Evolutionary conservation across 1,284 basidiomycete species (phyloP).

Genomic region (Boletus sp.): DNA sequence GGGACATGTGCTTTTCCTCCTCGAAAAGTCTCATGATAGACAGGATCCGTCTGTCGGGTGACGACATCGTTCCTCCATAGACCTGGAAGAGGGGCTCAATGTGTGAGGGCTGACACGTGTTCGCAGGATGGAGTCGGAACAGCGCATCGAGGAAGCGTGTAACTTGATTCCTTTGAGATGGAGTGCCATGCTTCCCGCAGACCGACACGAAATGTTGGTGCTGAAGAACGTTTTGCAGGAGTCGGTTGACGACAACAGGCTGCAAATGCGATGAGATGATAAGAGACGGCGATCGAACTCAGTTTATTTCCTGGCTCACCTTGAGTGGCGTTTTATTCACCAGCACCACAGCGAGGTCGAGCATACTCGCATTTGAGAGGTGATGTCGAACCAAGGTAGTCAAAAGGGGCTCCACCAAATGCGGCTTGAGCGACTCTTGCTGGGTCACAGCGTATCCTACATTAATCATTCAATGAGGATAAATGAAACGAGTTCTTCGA

Average conservation of each 20-base stretch:
- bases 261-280: slow-evolving; percentile 15
- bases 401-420: slow-evolving; percentile 73
- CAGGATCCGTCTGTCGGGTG: slow-evolving; percentile 63
- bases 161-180: slow-evolving; percentile 42
- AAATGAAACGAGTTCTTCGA: not conserved
- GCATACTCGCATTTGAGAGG: slow-evolving; percentile 41
- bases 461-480: not conserved
- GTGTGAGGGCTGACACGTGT: slow-evolving; percentile 80
- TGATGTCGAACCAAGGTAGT: slow-evolving; percentile 61
- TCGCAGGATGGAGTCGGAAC: slow-evolving; percentile 71
- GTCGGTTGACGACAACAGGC: slow-evolving; percentile 63
- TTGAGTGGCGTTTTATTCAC: slow-evolving; percentile 51
- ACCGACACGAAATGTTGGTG: slow-evolving; percentile 53
- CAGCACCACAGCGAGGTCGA: slow-evolving; percentile 49
- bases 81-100: slow-evolving; percentile 70
- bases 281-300: not conserved
- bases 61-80: slow-evolving; percentile 69
- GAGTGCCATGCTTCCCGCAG: slow-evolving; percentile 28
- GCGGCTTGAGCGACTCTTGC: slow-evolving; percentile 43
- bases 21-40: slow-evolving; percentile 81
- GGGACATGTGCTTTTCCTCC: slow-evolving; percentile 59
- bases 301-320: slow-evolving; percentile 37
- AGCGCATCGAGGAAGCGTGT: slow-evolving; percentile 57
- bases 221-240: slow-evolving; percentile 59
- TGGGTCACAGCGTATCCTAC: slow-evolving; percentile 32